Evolutionary conservation across 371 early-diverging fungal genomes (phyloP).

Genomic region (Syncephalastrum racemosum): DNA sequence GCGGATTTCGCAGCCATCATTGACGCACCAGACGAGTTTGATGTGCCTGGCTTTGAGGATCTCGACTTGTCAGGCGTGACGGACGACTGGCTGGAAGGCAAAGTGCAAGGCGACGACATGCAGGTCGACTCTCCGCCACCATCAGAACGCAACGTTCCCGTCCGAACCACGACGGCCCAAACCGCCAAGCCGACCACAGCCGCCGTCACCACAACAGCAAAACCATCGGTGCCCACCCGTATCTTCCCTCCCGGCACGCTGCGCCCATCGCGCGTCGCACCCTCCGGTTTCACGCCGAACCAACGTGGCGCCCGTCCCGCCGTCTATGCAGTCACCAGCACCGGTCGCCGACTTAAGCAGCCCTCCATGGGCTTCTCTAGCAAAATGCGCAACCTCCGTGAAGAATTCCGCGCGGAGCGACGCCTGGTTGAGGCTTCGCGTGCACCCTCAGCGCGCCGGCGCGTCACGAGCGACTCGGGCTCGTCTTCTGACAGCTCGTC

Average conservation of each 20-base stretch:
- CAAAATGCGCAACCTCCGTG: constrained; percentile 31
- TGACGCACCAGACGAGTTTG: constrained; percentile 3
- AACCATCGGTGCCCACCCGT: background rate
- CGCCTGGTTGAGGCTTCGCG: constrained; percentile 32
- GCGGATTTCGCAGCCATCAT: background rate
- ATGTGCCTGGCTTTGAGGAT: constrained; percentile 28
- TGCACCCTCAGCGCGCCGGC: constrained; percentile 36
- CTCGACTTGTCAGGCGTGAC: constrained; percentile 40
- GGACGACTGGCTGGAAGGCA: constrained; percentile 37
- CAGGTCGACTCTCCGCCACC: background rate
- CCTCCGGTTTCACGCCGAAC: constrained; percentile 19
- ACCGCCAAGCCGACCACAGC: background rate
- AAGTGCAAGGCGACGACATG: background rate
- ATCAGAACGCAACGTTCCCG: background rate
- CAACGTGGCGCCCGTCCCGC: constrained; percentile 13
- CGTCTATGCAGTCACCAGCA: constrained; percentile 42
- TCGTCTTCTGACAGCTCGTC: constrained; percentile 27
- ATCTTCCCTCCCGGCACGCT: background rate
- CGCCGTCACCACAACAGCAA: background rate
- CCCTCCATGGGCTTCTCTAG: constrained; percentile 45
- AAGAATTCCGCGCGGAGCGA: constrained; percentile 36
- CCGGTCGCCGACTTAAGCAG: constrained; percentile 35
- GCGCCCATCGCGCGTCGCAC: background rate
- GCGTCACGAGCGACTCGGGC: constrained; percentile 17
- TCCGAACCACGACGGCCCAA: background rate